Evolutionary conservation across 768 basidiomycete species (phyloP).

Genomic region (Auriscalpium microsporum): DNA sequence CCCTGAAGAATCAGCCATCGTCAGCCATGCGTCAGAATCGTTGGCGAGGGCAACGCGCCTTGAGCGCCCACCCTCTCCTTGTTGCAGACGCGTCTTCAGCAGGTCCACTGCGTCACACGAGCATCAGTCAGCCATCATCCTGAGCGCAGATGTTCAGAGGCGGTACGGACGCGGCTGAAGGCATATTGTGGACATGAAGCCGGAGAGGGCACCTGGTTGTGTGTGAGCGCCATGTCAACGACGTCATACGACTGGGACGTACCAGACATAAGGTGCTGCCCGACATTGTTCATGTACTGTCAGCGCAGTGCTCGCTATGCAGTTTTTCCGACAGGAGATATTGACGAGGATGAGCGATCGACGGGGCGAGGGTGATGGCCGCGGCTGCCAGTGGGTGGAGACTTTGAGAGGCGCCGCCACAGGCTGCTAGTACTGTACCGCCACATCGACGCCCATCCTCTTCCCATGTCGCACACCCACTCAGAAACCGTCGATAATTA

Average conservation of each 20-base stretch:
- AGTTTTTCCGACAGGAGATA: no score
- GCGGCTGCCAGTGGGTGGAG: no score
- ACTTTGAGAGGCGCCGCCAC: no score
- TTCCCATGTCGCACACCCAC: no score
- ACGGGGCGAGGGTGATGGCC: no score
- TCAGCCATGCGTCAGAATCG: neutral
- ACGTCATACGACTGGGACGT: conserved; percentile 7
- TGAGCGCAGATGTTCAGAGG: no score
- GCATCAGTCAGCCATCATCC: no score
- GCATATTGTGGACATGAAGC: conserved; percentile 63
- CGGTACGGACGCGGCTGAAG: conserved; percentile 64
- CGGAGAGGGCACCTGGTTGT: conserved; percentile 62
- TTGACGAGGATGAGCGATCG: no score
- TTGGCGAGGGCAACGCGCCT: neutral
- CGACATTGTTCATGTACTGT: conserved; percentile 52
- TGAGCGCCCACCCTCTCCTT: conserved; percentile 53
- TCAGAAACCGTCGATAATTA: no score
- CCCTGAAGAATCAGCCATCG: conserved; percentile 17
- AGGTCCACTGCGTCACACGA: conserved; percentile 56
- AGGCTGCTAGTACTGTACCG: no score
- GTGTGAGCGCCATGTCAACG: neutral
- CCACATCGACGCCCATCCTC: no score
- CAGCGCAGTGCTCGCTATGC: no score
- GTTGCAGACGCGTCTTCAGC: conserved; percentile 87
- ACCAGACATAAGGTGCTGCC: conserved; percentile 61